Base-by-base conservation (phyloP, 2,329 filamentous ascomycete species). In the Zymoseptoria crescenta region DNA sequence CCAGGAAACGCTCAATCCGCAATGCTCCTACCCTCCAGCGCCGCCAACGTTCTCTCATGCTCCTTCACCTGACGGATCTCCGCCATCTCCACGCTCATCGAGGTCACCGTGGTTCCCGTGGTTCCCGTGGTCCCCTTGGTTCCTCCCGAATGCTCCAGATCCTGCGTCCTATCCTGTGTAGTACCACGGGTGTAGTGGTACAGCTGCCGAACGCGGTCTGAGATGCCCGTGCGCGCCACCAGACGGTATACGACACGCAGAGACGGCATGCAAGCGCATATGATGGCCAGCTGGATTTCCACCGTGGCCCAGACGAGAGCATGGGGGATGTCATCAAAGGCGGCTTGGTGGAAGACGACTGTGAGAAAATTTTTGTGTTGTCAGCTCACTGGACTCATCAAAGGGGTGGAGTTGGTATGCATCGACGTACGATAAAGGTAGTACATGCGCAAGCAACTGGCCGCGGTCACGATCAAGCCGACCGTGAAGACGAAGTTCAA, bases 221-320 rank as follows among this genome's bases (percentile, higher is more conserved):
- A 35, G 13, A 35, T 9, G 9, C 2, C 8, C 2, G 30, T 35
- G 8, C 30, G 6, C 30, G 8, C 13, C 8, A 35, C 16, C 35
- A 41, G 21, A 5, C 68, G 63, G 57, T 70, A 67, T 61, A 72
- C 67, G 7, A 65, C 68, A 10, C 70, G 67, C 5, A 70, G 56
- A 2, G 64, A 65, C 0, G 70, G 70, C 9, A 68, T 65, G 50
- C 68, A 70, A 3, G 69, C 67, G 56, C 68, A 71, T 54, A 72
- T 69, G 50, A 72, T 67, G 19, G 65, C 68, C 1, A 71, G 62
- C 21, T 71, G 68, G 19, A 62, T 62, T 59, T 72, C 69, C 24
- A 70, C 55, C 10, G 67, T 41, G 4, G 64, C 65, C 67, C 67
- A 71, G 49, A 41, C 13, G 24, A 24, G 24, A 4, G 24, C 24